A percentile compares a stretch with the other conserved stretches of the same genome.
These are phyloP conservation scores for Candida tetrigidarum DNA, from an alignment of 1,139 yeast species.

Conservation along the genomic window DNA sequence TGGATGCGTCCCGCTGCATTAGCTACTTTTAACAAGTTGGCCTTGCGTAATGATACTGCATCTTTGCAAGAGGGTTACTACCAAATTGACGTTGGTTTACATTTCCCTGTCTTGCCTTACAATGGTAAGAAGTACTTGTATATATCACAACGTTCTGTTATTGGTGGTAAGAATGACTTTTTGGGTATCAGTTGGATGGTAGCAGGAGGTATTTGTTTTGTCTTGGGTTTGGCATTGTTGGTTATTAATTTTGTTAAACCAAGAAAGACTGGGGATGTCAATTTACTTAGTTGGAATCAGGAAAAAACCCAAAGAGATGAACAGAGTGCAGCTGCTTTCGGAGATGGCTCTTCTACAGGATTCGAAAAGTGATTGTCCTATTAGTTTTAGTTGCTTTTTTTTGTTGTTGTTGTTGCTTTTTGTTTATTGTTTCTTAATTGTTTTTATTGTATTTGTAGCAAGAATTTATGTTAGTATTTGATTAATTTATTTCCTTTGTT, in stretches of 20 bases:
- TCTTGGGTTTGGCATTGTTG: constrained; percentile 62
- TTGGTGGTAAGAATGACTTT: constrained; percentile 90
- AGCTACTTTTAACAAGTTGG: constrained; percentile 82
- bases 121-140: constrained; percentile 84
- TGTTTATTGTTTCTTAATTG: constrained; percentile 29
- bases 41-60: constrained; percentile 75
- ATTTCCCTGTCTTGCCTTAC: constrained; percentile 85
- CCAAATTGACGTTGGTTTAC: constrained; percentile 72
- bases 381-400: neutral
- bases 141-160: constrained; percentile 79
- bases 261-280: constrained; percentile 74
- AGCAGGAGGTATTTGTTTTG: constrained; percentile 86
- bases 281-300: constrained; percentile 74
- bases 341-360: constrained; percentile 14
- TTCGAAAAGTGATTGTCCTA: constrained; percentile 12
- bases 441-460: neutral
- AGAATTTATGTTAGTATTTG: too few relatives aligned
- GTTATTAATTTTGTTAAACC: constrained; percentile 68
- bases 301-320: constrained; percentile 31
- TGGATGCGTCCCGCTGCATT: constrained; percentile 98
- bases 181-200: constrained; percentile 90
- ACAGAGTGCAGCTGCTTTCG: constrained; percentile 16
- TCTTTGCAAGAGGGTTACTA: constrained; percentile 68
- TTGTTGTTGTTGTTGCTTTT: constrained; percentile 1
- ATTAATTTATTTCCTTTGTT: neutral